These are phyloP conservation scores for Mucor sp. DNA, from an alignment of 371 early-diverging fungal genomes.

Conservation along the genomic window DNA sequence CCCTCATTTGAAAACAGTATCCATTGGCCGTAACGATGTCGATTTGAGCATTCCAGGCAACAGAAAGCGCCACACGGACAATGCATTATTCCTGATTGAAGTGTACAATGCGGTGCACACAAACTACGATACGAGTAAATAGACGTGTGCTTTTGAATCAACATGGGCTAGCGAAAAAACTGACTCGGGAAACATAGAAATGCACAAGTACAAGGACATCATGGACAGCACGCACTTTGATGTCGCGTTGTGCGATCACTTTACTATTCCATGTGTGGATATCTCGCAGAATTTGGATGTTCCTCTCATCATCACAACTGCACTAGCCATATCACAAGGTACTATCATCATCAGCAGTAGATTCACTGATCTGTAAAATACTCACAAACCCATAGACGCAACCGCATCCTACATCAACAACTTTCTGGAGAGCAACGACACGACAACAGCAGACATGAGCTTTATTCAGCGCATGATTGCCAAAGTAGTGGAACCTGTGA, in stretches of 20 bases:
- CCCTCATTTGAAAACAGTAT: constrained; percentile 11
- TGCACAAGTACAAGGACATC: background rate
- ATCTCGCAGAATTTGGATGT: background rate
- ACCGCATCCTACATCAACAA: constrained; percentile 28
- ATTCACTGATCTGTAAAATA: too few species aligned
- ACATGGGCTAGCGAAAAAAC: background rate
- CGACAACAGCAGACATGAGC: constrained; percentile 17
- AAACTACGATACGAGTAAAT: background rate
- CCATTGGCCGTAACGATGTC: background rate
- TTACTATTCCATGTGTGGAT: constrained; percentile 13
- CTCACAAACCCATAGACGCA: too few species aligned
- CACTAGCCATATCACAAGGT: background rate
- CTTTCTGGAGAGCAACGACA: background rate
- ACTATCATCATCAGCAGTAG: background rate
- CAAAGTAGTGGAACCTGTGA: background rate
- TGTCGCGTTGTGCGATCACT: constrained; percentile 18
- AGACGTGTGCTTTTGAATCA: background rate
- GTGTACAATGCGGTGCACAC: background rate
- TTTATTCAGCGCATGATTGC: constrained; percentile 18
- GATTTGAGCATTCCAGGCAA: background rate
- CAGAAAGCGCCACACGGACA: background rate
- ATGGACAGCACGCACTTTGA: constrained; percentile 3
- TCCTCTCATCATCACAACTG: constrained; percentile 11
- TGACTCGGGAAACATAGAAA: background rate
- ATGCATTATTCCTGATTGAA: background rate